A percentile compares a stretch with the other conserved stretches of the same genome.
Conservation (phyloP, 2,329 filamentous ascomycete genomes). For the Uncinocarpus reesii region DNA sequence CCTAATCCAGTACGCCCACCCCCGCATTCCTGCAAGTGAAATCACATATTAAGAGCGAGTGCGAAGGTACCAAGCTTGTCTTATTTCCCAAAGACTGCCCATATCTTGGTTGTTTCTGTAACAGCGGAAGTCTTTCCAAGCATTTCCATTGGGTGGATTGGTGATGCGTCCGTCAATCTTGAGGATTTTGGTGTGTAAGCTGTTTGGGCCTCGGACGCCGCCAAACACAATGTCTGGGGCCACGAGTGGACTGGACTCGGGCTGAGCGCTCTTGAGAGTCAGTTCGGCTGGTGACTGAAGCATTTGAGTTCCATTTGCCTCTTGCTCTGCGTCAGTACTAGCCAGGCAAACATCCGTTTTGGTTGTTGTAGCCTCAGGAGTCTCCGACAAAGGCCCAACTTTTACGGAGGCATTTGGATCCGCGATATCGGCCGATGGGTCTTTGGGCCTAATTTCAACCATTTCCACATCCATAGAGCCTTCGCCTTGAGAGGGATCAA, state of each 20-base stretch:
- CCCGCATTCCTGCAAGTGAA: too few relatives aligned
- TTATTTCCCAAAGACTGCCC: constrained; percentile 37
- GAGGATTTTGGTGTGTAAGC: constrained; percentile 29
- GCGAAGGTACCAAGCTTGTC: constrained; percentile 32
- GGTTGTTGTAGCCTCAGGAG: background rate
- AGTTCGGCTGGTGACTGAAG: background rate
- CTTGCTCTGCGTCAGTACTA: background rate
- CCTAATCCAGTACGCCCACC: too few relatives aligned
- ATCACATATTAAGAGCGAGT: too few relatives aligned
- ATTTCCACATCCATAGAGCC: background rate
- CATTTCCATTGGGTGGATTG: constrained; percentile 27
- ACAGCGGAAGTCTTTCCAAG: constrained; percentile 38
- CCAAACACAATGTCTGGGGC: constrained; percentile 21
- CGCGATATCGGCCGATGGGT: background rate
- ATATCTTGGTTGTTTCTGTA: constrained; percentile 39
- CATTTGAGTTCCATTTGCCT: background rate
- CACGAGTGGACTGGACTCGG: background rate
- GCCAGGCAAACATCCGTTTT: background rate
- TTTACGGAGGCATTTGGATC: too few relatives aligned
- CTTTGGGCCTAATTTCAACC: background rate
- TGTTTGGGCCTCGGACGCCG: constrained; percentile 23
- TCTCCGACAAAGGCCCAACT: background rate
- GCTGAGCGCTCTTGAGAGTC: background rate
- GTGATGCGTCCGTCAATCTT: constrained; percentile 33
- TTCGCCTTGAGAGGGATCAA: background rate